Evolutionary conservation across 2,329 filamentous ascomycete genomes (phyloP), one percentile per base, ranked within the genome.

Genomic region (Talaromyces sp.): DNA sequence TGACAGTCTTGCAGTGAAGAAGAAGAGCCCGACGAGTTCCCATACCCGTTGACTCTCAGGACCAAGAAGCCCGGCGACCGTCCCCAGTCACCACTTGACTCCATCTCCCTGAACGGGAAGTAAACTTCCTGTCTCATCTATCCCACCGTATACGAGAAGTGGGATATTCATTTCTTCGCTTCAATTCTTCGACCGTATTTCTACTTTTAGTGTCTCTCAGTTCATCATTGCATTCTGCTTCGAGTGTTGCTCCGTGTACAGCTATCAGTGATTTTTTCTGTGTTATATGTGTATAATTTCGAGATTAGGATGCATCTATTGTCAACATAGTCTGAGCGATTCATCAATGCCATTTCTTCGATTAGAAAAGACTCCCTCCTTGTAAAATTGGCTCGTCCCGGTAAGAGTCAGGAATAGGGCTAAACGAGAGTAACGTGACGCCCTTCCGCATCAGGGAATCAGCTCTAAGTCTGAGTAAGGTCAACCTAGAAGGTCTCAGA

Each of bases 11-110:
- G 66, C 72, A 96, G 92, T 79, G 92, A 95, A 78, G 93, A 97
- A 77, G 95, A 98, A 82, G 95, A 98, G 71, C 87, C 90, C 0
- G 94, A 91, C 72, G 88, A 91, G 70, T 89, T 89, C 73, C 84
- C 86, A 41, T 90, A 90, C 80, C 88, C 89, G 45, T 83, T 91
- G 60, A 90, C 88, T 3, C 82, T 92, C 45, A 79, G 84, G 68
- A 75, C 78, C 50, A 84, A 83, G 72, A 80, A 79, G 68, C 31
- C 71, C 22, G 69, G 70, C 7, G 78, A 77, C 48, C 73, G 74
- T 19, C 70, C 75, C 3, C 72, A 73, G 33, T 79, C 77, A 9
- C 77, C 76, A 35, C 69, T 78, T 45, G 76, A 78, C 62, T 73
- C 70, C 41, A 72, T 77, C 56, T 69, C 72, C 27, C 62, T 78